These are phyloP conservation scores for Chloranthus sessilifolius DNA, from an alignment of 164 flowering plant species.

Conservation along the genomic window DNA sequence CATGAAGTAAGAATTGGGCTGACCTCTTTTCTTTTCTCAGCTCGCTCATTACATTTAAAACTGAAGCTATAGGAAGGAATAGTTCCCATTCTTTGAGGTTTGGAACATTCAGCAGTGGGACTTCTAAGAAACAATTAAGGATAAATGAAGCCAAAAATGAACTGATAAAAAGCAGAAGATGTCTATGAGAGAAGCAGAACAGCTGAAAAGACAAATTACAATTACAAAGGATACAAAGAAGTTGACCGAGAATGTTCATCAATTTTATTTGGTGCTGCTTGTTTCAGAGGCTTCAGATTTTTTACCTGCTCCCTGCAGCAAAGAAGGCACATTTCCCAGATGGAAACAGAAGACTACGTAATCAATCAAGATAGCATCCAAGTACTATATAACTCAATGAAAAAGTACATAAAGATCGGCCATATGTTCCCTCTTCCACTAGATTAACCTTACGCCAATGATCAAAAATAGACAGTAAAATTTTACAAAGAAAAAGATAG, in stretches of 20 bases:
- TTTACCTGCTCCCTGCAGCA: slow-evolving; percentile 59
- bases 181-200: background rate
- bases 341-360: background rate
- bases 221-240: slow-evolving; percentile 60
- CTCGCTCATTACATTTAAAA: slow-evolving; percentile 87
- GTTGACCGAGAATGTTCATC: slow-evolving; percentile 38
- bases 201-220: background rate
- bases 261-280: slow-evolving; percentile 26
- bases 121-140: slow-evolving; percentile 51
- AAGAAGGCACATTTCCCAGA: slow-evolving; percentile 15
- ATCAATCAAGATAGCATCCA: background rate
- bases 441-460: background rate
- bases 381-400: background rate
- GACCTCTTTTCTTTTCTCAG: slow-evolving; percentile 93
- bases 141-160: slow-evolving; percentile 14
- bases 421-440: slow-evolving; percentile 1
- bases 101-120: slow-evolving; percentile 46
- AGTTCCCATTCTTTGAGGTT: slow-evolving; percentile 48
- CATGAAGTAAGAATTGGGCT: slow-evolving; percentile 10
- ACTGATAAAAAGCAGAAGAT: background rate
- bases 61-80: slow-evolving; percentile 79
- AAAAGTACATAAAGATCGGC: too few species aligned
- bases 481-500: too few species aligned
- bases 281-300: slow-evolving; percentile 35
- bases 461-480: background rate